These are phyloP conservation scores for Fusarium sterilihyphosum DNA, from an alignment of 2,329 filamentous ascomycete genomes.

Conservation along the genomic window DNA sequence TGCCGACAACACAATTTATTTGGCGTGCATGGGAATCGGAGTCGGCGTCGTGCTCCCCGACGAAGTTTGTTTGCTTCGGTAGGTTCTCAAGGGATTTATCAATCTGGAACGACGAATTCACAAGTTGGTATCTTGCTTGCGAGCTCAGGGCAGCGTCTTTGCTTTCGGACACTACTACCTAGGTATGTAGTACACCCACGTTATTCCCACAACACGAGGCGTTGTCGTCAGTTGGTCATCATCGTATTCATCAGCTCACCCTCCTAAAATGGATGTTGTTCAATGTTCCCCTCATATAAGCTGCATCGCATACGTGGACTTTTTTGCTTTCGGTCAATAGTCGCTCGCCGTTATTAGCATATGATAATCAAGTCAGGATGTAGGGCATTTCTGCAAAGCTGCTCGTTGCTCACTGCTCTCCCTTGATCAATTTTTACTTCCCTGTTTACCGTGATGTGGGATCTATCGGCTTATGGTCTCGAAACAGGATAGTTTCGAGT, in stretches of 20 bases:
- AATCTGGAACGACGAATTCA: not conserved
- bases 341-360: not conserved
- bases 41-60: not conserved
- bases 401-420: not conserved
- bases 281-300: slow-evolving; percentile 3
- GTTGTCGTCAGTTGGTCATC: slow-evolving; percentile 28
- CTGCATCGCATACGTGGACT: slow-evolving; percentile 23
- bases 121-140: not conserved
- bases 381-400: not conserved
- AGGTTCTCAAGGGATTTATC: not conserved
- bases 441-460: slow-evolving; percentile 6
- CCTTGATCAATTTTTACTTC: not conserved
- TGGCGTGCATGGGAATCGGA: not conserved
- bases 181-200: not conserved
- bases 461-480: not conserved
- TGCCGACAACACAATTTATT: not conserved
- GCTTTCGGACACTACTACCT: not conserved
- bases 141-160: not conserved
- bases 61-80: slow-evolving; percentile 1
- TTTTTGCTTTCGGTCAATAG: slow-evolving; percentile 15
- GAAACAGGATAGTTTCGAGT: slow-evolving; percentile 9
- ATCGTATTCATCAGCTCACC: slow-evolving; percentile 21
- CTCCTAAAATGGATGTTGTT: slow-evolving; percentile 1
- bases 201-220: slow-evolving; percentile 17
- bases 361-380: not conserved